A percentile compares a stretch with the other conserved stretches of the same genome.
These are phyloP conservation scores for Septoria petroselini DNA, from an alignment of 2,329 filamentous ascomycete genomes.

Conservation along the genomic window DNA sequence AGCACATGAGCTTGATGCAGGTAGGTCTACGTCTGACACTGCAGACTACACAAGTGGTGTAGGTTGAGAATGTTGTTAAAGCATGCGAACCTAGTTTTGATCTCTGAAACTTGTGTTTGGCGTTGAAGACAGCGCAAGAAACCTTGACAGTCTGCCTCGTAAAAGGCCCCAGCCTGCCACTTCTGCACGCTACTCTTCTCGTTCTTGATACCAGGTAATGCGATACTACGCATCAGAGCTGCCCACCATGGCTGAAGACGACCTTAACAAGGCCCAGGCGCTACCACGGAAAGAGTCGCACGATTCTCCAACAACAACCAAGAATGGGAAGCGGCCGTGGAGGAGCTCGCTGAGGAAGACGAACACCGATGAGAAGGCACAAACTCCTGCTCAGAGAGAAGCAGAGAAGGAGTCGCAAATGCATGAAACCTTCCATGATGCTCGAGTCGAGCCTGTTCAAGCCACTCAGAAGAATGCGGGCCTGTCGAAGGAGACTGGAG, in stretches of 20 bases:
- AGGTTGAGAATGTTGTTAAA: conserved; percentile 6
- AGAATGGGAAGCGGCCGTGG: conserved; percentile 5
- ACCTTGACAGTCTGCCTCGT: conserved; percentile 5
- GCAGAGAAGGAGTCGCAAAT: conserved; percentile 11
- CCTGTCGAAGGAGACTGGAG: conserved; percentile 2
- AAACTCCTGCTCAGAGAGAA: conserved; percentile 9
- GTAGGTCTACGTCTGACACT: background rate
- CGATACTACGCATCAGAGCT: conserved; percentile 3
- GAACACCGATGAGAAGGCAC: conserved; percentile 1
- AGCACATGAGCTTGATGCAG: background rate
- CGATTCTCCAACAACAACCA: conserved; percentile 4
- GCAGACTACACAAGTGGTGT: background rate
- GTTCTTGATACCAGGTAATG: background rate
- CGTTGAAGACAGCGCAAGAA: conserved; percentile 6
- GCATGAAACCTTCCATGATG: conserved; percentile 13
- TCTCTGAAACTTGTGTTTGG: conserved; percentile 10
- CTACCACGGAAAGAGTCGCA: background rate
- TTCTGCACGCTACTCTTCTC: background rate
- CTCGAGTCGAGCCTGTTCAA: background rate
- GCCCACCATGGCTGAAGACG: conserved; percentile 10
- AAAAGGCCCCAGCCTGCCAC: conserved; percentile 6
- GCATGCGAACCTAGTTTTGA: conserved; percentile 4
- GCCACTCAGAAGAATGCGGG: background rate
- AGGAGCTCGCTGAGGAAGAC: conserved; percentile 2
- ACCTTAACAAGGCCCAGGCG: background rate